These are phyloP conservation scores for Fusarium sp. DNA, from an alignment of 2,329 filamentous ascomycete genomes.

Conservation along the genomic window DNA sequence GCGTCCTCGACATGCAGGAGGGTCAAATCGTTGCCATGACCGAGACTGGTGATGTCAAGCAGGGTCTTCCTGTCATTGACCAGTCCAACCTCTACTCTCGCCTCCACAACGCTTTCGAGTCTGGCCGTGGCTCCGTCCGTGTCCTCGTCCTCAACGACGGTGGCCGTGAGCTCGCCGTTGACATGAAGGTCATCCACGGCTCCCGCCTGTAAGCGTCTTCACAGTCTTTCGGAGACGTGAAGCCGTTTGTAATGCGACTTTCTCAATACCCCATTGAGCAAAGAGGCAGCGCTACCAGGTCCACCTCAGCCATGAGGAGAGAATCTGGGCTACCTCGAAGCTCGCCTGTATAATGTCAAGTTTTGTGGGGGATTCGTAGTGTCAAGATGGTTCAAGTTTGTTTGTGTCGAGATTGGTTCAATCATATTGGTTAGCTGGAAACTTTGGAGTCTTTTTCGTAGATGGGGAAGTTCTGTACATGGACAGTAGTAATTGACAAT, in stretches of 20 bases:
- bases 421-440: constrained; percentile 52
- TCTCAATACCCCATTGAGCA: constrained; percentile 35
- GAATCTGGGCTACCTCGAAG: constrained; percentile 25
- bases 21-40: constrained; percentile 95
- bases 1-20: constrained; percentile 95
- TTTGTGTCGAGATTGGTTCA: constrained; percentile 51
- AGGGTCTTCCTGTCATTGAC: constrained; percentile 90
- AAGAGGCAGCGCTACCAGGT: constrained; percentile 31
- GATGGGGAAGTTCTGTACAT: constrained; percentile 60
- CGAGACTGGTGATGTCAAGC: constrained; percentile 98
- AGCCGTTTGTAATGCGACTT: constrained; percentile 45
- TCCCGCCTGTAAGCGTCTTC: constrained; percentile 68
- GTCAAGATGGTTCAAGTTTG: constrained; percentile 47
- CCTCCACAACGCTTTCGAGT: constrained; percentile 85
- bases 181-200: constrained; percentile 98
- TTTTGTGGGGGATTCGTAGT: constrained; percentile 35
- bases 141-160: constrained; percentile 96
- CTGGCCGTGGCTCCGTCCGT: constrained; percentile 92
- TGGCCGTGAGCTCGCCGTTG: constrained; percentile 93
- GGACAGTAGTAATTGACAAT: constrained; percentile 53
- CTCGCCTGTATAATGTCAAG: constrained; percentile 43
- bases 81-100: constrained; percentile 90
- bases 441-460: constrained; percentile 56
- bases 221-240: constrained; percentile 35
- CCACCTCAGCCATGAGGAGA: constrained; percentile 28